Base-by-base conservation (phyloP, 2,329 filamentous ascomycete genomes). In the Fonsecaea monophora region DNA sequence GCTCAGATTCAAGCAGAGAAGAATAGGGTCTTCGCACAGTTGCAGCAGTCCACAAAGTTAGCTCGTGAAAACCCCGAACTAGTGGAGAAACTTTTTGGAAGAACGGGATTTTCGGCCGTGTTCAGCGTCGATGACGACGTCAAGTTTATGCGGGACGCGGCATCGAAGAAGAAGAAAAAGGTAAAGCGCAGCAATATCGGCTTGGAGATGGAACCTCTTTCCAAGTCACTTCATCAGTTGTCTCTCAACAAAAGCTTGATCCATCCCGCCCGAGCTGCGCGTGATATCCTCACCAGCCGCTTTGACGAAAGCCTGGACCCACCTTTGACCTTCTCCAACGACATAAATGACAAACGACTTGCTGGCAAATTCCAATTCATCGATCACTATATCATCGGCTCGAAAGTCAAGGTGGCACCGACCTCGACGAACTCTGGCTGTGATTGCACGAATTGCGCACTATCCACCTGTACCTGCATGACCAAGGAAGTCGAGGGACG, bases 281-380 rank as follows among this genome's bases (percentile, higher is more conserved):
- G 53, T 21, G 56, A 64, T 10, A 67, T 73, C 12, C 64, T 72
- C 12, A 68, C 55, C 9, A 65, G 60, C 42, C 67, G 70, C 1
- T 73, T 73, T 54, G 60, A 69, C 2, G 66, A 71, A n/a, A 10
- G 60, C 7, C n/a, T 61, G 4, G 15, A 30, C 8, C 67, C 70
- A n/a, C 62, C 68, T 1, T 30, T 74, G 15, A 71, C 66, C 4
- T 73, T 74, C 60, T 57, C 64, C 50, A 73, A 74, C 60, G 59
- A 69, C 54, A 61, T 70, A 25, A 70, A 73, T 34, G 57, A 66
- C 8, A 59, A 45, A 54, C 67, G 65, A 10, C 55, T 74, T 3
- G 57, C 67, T 53, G 73, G 73, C 6, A 72, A 73, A 55, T 74
- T 74, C 56, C 71, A 74, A 40, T 73, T 74, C 45, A 65, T 70